A percentile compares a stretch with the other conserved stretches of the same genome.
Conservation (phyloP, 805 yeast species). For the Scheffersomyces amazonensis region DNA sequence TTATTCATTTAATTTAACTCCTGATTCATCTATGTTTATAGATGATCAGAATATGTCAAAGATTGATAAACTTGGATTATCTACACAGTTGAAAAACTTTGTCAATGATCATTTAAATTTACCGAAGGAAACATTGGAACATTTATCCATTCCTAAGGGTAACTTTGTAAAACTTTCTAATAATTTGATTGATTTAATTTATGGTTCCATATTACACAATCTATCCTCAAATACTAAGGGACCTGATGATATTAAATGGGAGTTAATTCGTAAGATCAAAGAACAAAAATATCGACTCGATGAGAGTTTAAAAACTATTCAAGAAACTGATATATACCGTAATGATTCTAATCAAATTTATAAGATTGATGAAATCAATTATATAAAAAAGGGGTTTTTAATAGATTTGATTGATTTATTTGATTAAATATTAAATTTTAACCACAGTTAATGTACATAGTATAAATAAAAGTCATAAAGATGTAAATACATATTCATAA, state of each 20-base stretch:
- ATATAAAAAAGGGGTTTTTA: slow-evolving; percentile 19
- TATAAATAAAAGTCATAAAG: background rate
- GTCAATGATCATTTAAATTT: slow-evolving; percentile 10
- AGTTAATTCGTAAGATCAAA: background rate
- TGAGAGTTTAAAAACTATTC: slow-evolving; percentile 5
- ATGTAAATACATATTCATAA: background rate
- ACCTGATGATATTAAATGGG: background rate
- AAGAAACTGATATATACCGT: slow-evolving; percentile 8
- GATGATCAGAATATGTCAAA: slow-evolving; percentile 4
- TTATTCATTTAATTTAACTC: slow-evolving; percentile 4
- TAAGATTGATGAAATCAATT: slow-evolving; percentile 15
- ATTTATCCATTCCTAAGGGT: slow-evolving; percentile 10
- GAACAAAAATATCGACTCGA: background rate
- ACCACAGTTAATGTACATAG: background rate
- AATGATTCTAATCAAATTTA: background rate
- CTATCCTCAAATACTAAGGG: background rate
- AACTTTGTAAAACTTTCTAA: slow-evolving; percentile 20
- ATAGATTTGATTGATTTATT: slow-evolving; percentile 15
- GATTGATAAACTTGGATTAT: slow-evolving; percentile 2
- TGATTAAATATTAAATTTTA: background rate
- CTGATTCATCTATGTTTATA: slow-evolving; percentile 4
- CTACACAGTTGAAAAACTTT: slow-evolving; percentile 11
- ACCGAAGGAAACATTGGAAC: background rate
- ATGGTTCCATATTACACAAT: slow-evolving; percentile 7
- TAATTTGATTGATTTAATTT: slow-evolving; percentile 12